A percentile compares a stretch with the other conserved stretches of the same genome.
These are phyloP conservation scores for Singerocomus inundabilis DNA, from an alignment of 1,284 basidiomycete species.

Conservation along the genomic window DNA sequence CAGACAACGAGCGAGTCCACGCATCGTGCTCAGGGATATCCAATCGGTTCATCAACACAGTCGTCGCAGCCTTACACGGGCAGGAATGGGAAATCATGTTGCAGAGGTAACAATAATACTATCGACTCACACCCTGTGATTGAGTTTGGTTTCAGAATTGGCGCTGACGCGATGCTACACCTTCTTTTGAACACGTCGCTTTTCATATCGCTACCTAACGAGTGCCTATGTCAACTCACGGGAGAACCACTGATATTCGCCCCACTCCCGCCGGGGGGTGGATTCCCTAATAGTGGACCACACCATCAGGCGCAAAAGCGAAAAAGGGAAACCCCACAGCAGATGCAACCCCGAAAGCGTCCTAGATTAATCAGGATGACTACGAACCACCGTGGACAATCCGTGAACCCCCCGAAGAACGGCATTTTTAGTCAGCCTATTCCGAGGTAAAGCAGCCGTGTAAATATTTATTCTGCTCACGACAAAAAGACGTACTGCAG, in stretches of 20 bases:
- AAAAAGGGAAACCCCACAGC: constrained; percentile 22
- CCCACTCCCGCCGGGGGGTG: constrained; percentile 27
- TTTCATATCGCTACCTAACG: constrained; percentile 72
- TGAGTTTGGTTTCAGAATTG: constrained; percentile 50
- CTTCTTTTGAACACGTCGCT: constrained; percentile 70
- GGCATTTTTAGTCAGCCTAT: constrained; percentile 11
- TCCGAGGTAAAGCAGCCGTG: constrained; percentile 21
- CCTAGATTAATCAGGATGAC: constrained; percentile 12
- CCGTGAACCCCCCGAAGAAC: constrained; percentile 7
- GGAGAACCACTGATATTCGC: constrained; percentile 64
- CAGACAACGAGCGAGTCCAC: constrained; percentile 13
- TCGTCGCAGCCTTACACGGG: constrained; percentile 62
- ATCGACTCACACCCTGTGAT: too few species aligned
- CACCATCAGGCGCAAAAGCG: constrained; percentile 18
- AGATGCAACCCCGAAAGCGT: constrained; percentile 28
- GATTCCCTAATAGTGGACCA: constrained; percentile 13
- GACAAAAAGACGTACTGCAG: constrained; percentile 42
- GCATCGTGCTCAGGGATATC: constrained; percentile 41
- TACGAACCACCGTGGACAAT: constrained; percentile 2
- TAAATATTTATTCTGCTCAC: constrained; percentile 19
- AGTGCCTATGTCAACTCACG: constrained; percentile 78
- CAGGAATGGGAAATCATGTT: constrained; percentile 69
- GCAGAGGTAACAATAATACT: constrained; percentile 57
- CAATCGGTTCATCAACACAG: constrained; percentile 73
- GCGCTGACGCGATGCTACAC: constrained; percentile 69